Base-by-base conservation (phyloP, 352 stramenopile genomes). In the Blastocystis hominis region DNA sequence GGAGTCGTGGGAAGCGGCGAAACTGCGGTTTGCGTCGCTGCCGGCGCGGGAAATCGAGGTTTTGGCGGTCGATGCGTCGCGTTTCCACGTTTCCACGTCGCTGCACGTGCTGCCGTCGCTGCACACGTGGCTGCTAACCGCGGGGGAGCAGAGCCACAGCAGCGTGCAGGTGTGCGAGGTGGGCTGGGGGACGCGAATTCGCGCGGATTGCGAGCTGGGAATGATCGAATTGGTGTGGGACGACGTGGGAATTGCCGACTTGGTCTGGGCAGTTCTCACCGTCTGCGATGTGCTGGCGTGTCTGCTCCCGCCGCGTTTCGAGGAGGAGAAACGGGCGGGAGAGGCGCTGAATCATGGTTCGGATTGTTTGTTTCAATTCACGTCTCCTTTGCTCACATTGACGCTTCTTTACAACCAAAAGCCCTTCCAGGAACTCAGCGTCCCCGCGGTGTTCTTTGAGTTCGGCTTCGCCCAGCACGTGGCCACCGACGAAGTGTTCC, bases 401-500 rank as follows among this genome's bases (percentile, higher is more conserved):
- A 84, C 56, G 13, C 68, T 15, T 54, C 10, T 47, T 20, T 84
- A 66, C 36, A 64, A 84, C 24, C 72, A 84, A 7, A 36, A 66
- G 47, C n/a, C 20, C 5, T 66, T 84, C 46, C 72, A 84, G 42
- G 55, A 42, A 9, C 44, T 84, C 20, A 17, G 4, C 6, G n/a
- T 53, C 47, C 72, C 72, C 9, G 40, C 2, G 1, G 56, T 84
- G 17, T 64, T 40, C 56, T 84, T 84, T 53, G 72, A 84, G 36
- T 69, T 64, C 15, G 72, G 72, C 17, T 69, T 84, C 30, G 2
- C 42, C 3, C 72, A 53, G 13, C 17, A 63, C 17, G 59, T 46
- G 17, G 0, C 44, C 2, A 7, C 66, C 6, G 34, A 13, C 30
- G 24, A 13, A 40, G 34, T 66, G 2, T 5, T 47, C 46, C 36